These are phyloP conservation scores for Penicillium vulpinum DNA, from an alignment of 2,329 filamentous ascomycete species.

Conservation along the genomic window DNA sequence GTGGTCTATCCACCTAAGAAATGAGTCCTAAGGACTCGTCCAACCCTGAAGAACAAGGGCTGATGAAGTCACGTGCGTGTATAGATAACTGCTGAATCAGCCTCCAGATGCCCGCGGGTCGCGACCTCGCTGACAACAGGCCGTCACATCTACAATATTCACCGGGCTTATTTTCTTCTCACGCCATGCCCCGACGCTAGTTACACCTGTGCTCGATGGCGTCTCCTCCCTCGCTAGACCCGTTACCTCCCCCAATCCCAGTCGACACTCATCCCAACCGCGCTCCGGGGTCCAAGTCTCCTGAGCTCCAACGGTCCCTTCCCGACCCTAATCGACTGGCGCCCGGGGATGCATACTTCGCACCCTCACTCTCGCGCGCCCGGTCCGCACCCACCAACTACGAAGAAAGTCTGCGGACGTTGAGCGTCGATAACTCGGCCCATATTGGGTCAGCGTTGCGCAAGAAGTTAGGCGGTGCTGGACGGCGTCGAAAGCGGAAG, in stretches of 20 bases:
- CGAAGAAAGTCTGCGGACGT: conserved; percentile 34
- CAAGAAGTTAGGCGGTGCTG: conserved; percentile 57
- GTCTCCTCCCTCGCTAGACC: conserved; percentile 35
- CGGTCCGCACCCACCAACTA: conserved; percentile 43
- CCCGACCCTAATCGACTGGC: conserved; percentile 69
- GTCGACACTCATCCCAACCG: conserved; percentile 50
- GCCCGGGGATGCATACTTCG: conserved; percentile 78
- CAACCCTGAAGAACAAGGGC: neutral
- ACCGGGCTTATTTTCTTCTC: conserved; percentile 6
- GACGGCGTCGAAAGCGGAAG: conserved; percentile 67
- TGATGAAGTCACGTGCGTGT: neutral
- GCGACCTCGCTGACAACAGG: conserved; percentile 9
- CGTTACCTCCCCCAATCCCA: conserved; percentile 46
- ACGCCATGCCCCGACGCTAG: conserved; percentile 33
- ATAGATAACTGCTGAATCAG: conserved; percentile 7
- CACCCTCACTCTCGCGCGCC: conserved; percentile 60
- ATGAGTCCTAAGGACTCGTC: neutral
- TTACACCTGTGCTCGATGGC: conserved; percentile 33
- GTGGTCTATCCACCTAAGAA: neutral
- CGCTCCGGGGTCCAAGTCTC: conserved; percentile 37
- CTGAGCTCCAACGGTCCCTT: conserved; percentile 41
- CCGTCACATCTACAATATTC: neutral
- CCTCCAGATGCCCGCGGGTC: conserved; percentile 6
- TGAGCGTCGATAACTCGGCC: conserved; percentile 46
- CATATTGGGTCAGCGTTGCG: conserved; percentile 38